Percentiles rank a stretch among this genome's conserved stretches.
phyloP scores from a whole-genome alignment of 257 asterid species.

The Eucommia ulmoides region DNA sequence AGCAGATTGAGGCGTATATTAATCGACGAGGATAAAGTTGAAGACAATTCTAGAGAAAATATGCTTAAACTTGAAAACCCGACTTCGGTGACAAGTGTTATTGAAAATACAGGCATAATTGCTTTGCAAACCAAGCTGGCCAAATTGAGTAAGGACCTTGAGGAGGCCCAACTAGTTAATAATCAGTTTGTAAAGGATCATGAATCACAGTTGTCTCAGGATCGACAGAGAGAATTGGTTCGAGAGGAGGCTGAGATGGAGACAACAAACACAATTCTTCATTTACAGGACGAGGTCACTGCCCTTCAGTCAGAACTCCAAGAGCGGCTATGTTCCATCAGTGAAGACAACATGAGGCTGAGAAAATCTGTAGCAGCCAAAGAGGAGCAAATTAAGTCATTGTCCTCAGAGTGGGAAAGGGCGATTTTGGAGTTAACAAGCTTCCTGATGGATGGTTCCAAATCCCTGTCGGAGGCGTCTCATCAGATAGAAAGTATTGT shows the following conservation, averaged over 20 bases:
- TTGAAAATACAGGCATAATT: constrained; percentile 15
- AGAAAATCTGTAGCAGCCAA: constrained; percentile 41
- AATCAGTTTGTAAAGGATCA: constrained; percentile 30
- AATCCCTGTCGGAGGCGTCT: constrained; percentile 61
- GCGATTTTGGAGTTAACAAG: constrained; percentile 73
- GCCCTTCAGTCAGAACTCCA: constrained; percentile 44
- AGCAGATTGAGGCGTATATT: constrained; percentile 23
- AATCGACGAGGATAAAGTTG: constrained; percentile 12
- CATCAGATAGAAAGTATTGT: constrained; percentile 54
- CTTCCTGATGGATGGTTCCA: constrained; percentile 71
- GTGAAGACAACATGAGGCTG: constrained; percentile 49
- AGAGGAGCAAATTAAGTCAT: constrained; percentile 42
- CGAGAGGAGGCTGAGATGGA: constrained; percentile 56
- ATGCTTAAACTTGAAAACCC: constrained; percentile 9
- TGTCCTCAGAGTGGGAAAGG: constrained; percentile 72
- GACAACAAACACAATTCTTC: constrained; percentile 47
- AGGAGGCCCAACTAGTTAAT: constrained; percentile 30
- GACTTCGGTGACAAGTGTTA: constrained; percentile 14
- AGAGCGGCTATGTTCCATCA: constrained; percentile 37
- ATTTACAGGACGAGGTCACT: constrained; percentile 63
- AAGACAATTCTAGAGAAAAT: constrained; percentile 10
- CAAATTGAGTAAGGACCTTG: constrained; percentile 36
- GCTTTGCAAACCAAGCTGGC: constrained; percentile 43
- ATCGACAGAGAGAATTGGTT: constrained; percentile 41
- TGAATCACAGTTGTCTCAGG: constrained; percentile 21